Base-by-base conservation (phyloP, 495 filamentous ascomycete genomes). In the Tuber melanosporum region DNA sequence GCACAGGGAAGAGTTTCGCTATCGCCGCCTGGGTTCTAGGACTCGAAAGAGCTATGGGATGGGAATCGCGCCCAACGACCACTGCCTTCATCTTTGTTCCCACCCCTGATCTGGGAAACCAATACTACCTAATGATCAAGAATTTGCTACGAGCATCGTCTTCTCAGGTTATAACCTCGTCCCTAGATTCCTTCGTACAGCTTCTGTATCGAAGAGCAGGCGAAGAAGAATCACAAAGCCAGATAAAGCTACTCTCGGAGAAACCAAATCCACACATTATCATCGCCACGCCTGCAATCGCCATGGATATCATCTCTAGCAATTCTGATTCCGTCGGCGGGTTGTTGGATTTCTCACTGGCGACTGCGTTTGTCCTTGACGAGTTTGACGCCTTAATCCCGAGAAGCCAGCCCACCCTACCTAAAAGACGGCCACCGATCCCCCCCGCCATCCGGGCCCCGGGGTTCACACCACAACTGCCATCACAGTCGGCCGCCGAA, bases 1-100 rank as follows among this genome's bases (percentile, higher is more conserved):
- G 77, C 8, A 82, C 77, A 3, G 82, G 82, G 39, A 83, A 83
- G 74, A 82, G 77, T 2, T 83, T 83, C 36, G 79, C 82, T 17
- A 81, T 83, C n/a, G 76, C 79, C 5, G 72, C 74, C 15, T 83
- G 82, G 82, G 62, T 83, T 20, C 46, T 83, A 42, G 77, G 79
- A 5, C 66, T 83, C 6, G 75, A 79, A 42, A 73, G 82, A 12
- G 46, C 82, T 14, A 73, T 78, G 44, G 66, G 66, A 36, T 9
- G 46, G n/a, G 42, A 45, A 36, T 10, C 22, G 14, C 47, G 70
- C 46, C 80, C 80, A 43, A 82, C 81, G 42, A 83, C 82, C n/a
- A 83, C 82, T 12, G 82, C 79, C 9, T 72, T 83, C 42, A 77
- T 83, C 15, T 8, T 83, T 7, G 82, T 80, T 20, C 82, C 82